These are phyloP conservation scores for Debaryomyces maramus DNA, from an alignment of 805 yeast species.

Conservation along the genomic window DNA sequence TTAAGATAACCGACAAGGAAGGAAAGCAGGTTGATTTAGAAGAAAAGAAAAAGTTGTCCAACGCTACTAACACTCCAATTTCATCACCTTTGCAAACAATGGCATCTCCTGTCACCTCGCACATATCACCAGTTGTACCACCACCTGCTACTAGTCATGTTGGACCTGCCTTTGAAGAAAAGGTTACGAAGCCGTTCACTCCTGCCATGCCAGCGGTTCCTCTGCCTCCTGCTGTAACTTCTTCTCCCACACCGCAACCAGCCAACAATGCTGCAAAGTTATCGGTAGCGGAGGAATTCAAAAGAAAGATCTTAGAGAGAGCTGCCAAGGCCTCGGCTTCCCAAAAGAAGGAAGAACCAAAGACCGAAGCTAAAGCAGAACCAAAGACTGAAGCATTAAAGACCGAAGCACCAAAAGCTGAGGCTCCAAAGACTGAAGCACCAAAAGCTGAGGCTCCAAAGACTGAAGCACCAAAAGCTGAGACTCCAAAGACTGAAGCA, in stretches of 20 bases:
- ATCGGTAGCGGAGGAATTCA: slow-evolving; percentile 36
- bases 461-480: slow-evolving; percentile 10
- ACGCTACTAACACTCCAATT: slow-evolving; percentile 29
- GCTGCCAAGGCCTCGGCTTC: slow-evolving; percentile 16
- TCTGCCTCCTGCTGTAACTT: slow-evolving; percentile 15
- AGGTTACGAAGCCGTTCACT: slow-evolving; percentile 6
- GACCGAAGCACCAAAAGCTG: slow-evolving; percentile 8
- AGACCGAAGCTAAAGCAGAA: slow-evolving; percentile 10
- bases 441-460: slow-evolving; percentile 11
- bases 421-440: slow-evolving; percentile 7
- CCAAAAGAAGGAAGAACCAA: slow-evolving; percentile 4
- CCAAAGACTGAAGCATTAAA: slow-evolving; percentile 9
- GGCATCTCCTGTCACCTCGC: slow-evolving; percentile 9
- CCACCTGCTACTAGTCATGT: slow-evolving; percentile 9
- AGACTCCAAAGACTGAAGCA: slow-evolving; percentile 7
- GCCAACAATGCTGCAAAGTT: slow-evolving; percentile 9
- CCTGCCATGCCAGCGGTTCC: slow-evolving; percentile 10
- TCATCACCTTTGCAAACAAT: slow-evolving; percentile 31
- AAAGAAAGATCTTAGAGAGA: slow-evolving; percentile 33
- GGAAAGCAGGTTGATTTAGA: slow-evolving; percentile 44
- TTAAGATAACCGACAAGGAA: slow-evolving; percentile 43
- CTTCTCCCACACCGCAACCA: slow-evolving; percentile 14
- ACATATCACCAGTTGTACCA: slow-evolving; percentile 9
- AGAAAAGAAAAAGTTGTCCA: slow-evolving; percentile 36
- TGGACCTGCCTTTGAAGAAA: slow-evolving; percentile 6